Conservation (phyloP, 176 grass and related monocot genomes). For the Carex pumila region DNA sequence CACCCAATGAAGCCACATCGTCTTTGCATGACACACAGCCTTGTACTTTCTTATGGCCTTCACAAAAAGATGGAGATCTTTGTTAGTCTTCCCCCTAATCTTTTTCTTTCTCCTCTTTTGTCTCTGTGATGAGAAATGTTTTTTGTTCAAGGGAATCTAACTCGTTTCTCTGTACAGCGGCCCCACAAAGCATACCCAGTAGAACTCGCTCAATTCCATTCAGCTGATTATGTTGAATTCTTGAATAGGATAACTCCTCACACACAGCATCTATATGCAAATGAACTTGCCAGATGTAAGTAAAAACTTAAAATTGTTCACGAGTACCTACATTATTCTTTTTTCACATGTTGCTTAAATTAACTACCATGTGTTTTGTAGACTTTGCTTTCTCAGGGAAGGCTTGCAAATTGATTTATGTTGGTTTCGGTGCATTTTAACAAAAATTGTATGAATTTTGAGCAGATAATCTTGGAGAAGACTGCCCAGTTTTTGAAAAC, state of each 20-base stretch:
- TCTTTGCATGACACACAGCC: constrained; percentile 96
- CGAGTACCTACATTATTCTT: neutral
- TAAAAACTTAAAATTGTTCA: constrained; percentile 5
- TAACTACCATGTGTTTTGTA: neutral
- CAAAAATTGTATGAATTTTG: constrained; percentile 10
- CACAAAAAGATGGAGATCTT: constrained; percentile 99
- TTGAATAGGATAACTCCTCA: constrained; percentile 93
- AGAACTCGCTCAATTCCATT: constrained; percentile 95
- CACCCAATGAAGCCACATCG: constrained; percentile 99
- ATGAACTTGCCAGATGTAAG: constrained; percentile 93
- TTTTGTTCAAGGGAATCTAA: neutral
- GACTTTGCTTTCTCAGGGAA: neutral
- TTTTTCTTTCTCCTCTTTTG: constrained; percentile 13
- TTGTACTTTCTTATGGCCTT: constrained; percentile 90
- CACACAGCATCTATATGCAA: constrained; percentile 57
- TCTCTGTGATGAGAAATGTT: neutral
- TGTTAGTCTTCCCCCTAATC: constrained; percentile 45
- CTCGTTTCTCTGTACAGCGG: constrained; percentile 39
- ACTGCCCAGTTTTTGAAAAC: constrained; percentile 95
- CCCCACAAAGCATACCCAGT: constrained; percentile 98
- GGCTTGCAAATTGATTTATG: neutral
- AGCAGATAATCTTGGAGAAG: constrained; percentile 92
- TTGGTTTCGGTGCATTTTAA: neutral
- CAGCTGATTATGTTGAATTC: constrained; percentile 97
- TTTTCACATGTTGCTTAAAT: neutral